phyloP scores from a whole-genome alignment of 2,329 filamentous ascomycete species.

The Tolypocladium ophioglossoides region DNA sequence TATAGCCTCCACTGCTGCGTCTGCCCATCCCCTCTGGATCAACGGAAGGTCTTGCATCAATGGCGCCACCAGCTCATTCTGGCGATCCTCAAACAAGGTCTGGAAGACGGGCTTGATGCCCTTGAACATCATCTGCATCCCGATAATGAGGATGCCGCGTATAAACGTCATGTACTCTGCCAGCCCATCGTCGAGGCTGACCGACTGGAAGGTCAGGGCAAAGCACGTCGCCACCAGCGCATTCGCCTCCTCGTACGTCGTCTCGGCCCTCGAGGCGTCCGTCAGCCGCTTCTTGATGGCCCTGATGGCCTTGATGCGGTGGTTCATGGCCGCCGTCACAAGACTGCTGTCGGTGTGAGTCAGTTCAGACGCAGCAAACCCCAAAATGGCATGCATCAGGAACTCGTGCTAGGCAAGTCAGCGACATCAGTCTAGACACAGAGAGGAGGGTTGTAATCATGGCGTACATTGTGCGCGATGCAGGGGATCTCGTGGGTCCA shows the following conservation, averaged over 20 bases:
- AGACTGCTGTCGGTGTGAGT: slow-evolving; percentile 37
- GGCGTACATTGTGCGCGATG: slow-evolving; percentile 52
- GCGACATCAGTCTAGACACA: neutral
- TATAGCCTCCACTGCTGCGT: slow-evolving; percentile 35
- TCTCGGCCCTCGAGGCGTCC: slow-evolving; percentile 27
- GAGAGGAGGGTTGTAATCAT: neutral
- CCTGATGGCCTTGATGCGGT: slow-evolving; percentile 55
- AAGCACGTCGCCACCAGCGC: slow-evolving; percentile 49
- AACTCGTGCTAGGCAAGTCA: slow-evolving; percentile 42
- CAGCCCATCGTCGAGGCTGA: slow-evolving; percentile 46
- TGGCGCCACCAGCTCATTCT: slow-evolving; percentile 30
- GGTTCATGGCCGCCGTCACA: slow-evolving; percentile 46
- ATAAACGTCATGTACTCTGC: slow-evolving; percentile 52
- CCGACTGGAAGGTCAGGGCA: slow-evolving; percentile 48
- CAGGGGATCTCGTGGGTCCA: slow-evolving; percentile 60
- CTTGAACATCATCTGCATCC: slow-evolving; percentile 40
- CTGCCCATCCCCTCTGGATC: slow-evolving; percentile 32
- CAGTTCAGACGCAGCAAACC: slow-evolving; percentile 57
- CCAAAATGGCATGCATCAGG: slow-evolving; percentile 61
- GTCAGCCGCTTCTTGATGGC: slow-evolving; percentile 46
- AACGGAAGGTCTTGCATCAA: slow-evolving; percentile 34
- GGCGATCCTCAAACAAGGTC: slow-evolving; percentile 30
- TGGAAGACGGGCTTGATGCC: slow-evolving; percentile 39
- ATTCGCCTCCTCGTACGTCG: slow-evolving; percentile 42
- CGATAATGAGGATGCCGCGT: slow-evolving; percentile 44